Conservation (phyloP, 441 rosid genomes). For the Gossypium gossypioides region DNA sequence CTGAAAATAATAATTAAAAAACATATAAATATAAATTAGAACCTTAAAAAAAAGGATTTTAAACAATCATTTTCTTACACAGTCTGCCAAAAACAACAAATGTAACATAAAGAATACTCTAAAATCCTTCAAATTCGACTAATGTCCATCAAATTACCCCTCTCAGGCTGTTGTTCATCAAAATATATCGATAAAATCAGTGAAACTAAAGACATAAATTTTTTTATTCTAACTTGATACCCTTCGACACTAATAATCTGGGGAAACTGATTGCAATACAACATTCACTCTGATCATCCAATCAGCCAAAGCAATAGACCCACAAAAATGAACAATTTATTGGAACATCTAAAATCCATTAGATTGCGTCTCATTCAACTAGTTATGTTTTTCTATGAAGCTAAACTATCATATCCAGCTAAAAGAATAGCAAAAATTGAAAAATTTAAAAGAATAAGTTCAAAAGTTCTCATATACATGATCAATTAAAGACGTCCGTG, state of each 20-base stretch:
- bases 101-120: background rate
- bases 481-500: background rate
- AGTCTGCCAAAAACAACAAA: background rate
- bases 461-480: background rate
- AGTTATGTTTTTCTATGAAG: background rate
- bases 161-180: background rate
- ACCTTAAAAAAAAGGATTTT: background rate
- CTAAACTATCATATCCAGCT: background rate
- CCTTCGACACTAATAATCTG: background rate
- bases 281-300: background rate
- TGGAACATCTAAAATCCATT: background rate
- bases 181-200: background rate
- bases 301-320: background rate
- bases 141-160: background rate
- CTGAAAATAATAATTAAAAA: slow-evolving; percentile 31
- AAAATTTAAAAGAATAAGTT: background rate
- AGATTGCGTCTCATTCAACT: background rate
- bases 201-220: background rate
- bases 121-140: background rate
- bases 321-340: background rate
- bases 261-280: background rate
- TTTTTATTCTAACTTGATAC: background rate
- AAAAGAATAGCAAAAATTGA: background rate
- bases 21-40: background rate
- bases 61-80: background rate